These are phyloP conservation scores for Protomyces inouyei DNA, from an alignment of 1,139 yeast species.

Conservation along the genomic window DNA sequence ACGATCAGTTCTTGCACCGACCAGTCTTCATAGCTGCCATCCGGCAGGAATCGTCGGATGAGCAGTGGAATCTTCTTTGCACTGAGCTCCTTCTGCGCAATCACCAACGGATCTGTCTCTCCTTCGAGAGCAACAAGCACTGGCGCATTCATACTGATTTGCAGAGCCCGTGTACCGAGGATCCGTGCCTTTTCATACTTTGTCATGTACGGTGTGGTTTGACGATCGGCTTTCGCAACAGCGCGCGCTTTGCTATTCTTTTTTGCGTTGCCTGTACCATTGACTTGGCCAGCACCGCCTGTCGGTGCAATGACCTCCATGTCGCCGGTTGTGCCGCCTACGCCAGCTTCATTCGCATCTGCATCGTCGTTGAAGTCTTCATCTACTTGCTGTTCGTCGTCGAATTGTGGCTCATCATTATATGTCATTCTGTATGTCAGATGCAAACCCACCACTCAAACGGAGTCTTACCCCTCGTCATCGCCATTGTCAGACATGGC, in stretches of 20 bases:
- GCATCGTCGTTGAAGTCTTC: slow-evolving; percentile 2
- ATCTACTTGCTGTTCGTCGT: background rate
- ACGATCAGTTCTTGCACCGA: slow-evolving; percentile 95
- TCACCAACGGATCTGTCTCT: slow-evolving; percentile 97
- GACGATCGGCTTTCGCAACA: slow-evolving; percentile 78
- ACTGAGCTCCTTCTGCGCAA: slow-evolving; percentile 92
- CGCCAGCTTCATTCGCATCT: slow-evolving; percentile 45
- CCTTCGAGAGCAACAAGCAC: slow-evolving; percentile 97
- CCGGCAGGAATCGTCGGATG: slow-evolving; percentile 92
- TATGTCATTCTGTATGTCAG: background rate
- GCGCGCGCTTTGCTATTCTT: slow-evolving; percentile 54
- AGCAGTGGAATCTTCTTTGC: slow-evolving; percentile 94
- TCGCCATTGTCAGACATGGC: slow-evolving; percentile 50
- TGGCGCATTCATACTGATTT: slow-evolving; percentile 96
- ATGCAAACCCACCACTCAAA: background rate
- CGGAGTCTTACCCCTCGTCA: slow-evolving; percentile 32
- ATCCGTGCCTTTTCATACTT: slow-evolving; percentile 96
- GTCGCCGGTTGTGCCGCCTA: slow-evolving; percentile 73
- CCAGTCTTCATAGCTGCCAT: slow-evolving; percentile 97
- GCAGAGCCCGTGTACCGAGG: slow-evolving; percentile 92
- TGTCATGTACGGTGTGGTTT: slow-evolving; percentile 98
- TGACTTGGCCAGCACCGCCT: slow-evolving; percentile 57
- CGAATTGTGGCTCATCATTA: background rate
- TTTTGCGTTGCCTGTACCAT: slow-evolving; percentile 48
- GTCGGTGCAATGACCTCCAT: slow-evolving; percentile 45